Evolutionary conservation across 225 moss, liverwort and hornwort species (phyloP), one percentile per base, ranked within the genome.

Genomic region (Takakia lepidozioides): DNA sequence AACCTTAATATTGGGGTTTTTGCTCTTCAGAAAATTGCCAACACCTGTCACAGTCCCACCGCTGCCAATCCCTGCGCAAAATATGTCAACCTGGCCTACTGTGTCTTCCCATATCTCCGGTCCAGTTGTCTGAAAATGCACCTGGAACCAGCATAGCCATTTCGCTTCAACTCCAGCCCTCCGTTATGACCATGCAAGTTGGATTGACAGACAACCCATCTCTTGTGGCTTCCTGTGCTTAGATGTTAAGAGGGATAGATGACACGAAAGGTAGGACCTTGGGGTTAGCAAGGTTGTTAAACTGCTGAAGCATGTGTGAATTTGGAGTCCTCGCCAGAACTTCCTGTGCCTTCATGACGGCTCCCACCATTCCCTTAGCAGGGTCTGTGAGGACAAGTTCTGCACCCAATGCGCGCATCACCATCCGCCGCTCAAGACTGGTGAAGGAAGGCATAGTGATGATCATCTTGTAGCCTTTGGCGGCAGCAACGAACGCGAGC

Each of bases 31-130:
- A 1, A 67, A 87, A 54, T 74, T 66, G 49, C 83, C 83, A 72
- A 76, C 79, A 17, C 83, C 83, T 49, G 76, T 83, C 25, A 83
- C 73, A 14, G 87, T 87, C 14, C 87, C 87, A 47, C 87, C 87
- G 43, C 76, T 87, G 37, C 87, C 83, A 38, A 83, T 76, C 34
- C 77, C 83, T 14, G 80, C 71, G 57, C 83, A 66, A 29, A 84
- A 62, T 25, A 84, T 46, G 69, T 87, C 81, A 44, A 87, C 82
- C 77, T 81, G 81, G 68, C 83, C 84, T 64, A 69, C 68, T 3
- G 87, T 80, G 59, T 83, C 84, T 19, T 73, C 63, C 84, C 84
- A 84, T n/a, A 87, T 70, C 62, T 87, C 87, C 19, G 74, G 80
- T n/a, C n/a, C n/a, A n/a, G n/a, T n/a, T n/a, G n/a, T n/a, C n/a